Evolutionary conservation across 441 rosid genomes (phyloP), one percentile per base, ranked within the genome.

Genomic region (Eruca vesicaria): DNA sequence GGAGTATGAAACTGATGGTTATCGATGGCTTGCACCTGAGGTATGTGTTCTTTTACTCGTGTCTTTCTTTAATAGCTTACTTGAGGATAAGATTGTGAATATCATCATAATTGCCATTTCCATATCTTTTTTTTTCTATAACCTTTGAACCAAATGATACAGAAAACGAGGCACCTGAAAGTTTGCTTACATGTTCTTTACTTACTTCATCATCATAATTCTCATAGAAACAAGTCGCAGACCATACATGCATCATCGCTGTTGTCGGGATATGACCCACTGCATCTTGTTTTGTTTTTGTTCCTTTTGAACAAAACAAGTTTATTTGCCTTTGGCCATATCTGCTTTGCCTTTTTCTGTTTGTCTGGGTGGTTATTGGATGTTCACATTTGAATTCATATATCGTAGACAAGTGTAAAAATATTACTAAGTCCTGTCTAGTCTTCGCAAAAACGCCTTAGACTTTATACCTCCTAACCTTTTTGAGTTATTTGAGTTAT

Each of bases 21-120:
- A 94, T 79, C 88, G 97, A 5, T 94, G 99, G 99, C 90, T 92
- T 75, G 97, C 98, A 76, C 99, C 98, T 9, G 99, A 95, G 99
- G 98, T 90, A 16, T 59, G 93, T 85, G 38, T 57, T 71, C 74
- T 79, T 15, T 56, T 55, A 41, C 73, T 41, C 78, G 57, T 28
- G n/a, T 69, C 43, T 68, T 23, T 69, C 20, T 55, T 69, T 36
- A 69, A n/a, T 19, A 23, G 18, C 14, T 32, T 43, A 69, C 71
- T 41, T 66, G 35, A 29, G 21, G 55, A 21, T 71, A 21, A 33
- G 18, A 63, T 36, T 41, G 29, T 59, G 57, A 36, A 18, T 26
- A 41, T 68, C 33, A 18, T 35, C 43, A 57, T 57, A 56, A 10
- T 61, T 64, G 2, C 62, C 35, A 23, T 31, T 28, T 52, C 50